Percentiles rank a stretch among this genome's conserved stretches.
Evolutionary conservation across 306 rosid genomes (phyloP).

Genomic region (Pyrus pyrifolia): DNA sequence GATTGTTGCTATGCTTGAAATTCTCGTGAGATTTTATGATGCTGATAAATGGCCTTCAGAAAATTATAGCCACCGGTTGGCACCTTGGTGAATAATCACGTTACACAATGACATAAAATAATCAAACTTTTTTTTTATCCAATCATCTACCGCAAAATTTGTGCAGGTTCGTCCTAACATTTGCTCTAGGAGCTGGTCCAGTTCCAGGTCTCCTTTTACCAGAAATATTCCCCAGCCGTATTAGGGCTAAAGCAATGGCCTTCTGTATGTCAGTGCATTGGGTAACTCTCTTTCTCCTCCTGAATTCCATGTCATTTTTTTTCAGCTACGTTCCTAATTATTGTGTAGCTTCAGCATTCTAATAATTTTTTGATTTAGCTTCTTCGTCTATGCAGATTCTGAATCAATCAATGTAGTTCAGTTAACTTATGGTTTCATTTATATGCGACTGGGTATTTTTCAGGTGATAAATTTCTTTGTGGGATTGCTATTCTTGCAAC

Average conservation of each 20-base stretch:
- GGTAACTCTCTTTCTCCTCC: conserved; percentile 50
- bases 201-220: conserved; percentile 94
- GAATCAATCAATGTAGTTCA: conserved; percentile 1
- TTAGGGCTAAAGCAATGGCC: conserved; percentile 96
- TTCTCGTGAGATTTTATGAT: not conserved
- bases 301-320: not conserved
- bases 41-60: not conserved
- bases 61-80: not conserved
- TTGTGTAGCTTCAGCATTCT: not conserved
- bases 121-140: not conserved
- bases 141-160: not conserved
- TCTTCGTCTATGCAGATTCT: not conserved
- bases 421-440: conserved; percentile 4
- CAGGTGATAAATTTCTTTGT: conserved; percentile 95
- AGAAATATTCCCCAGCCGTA: conserved; percentile 82
- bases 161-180: conserved; percentile 85
- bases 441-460: conserved; percentile 10
- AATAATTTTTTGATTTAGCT: not conserved
- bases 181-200: conserved; percentile 98
- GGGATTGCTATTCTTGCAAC: conserved; percentile 78
- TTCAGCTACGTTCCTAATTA: not conserved
- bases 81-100: not conserved
- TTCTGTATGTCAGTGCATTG: conserved; percentile 94
- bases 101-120: not conserved
- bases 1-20: not conserved